phyloP scores from a whole-genome alignment of 2,329 filamentous ascomycete genomes.

The Ceratocystis variospora region DNA sequence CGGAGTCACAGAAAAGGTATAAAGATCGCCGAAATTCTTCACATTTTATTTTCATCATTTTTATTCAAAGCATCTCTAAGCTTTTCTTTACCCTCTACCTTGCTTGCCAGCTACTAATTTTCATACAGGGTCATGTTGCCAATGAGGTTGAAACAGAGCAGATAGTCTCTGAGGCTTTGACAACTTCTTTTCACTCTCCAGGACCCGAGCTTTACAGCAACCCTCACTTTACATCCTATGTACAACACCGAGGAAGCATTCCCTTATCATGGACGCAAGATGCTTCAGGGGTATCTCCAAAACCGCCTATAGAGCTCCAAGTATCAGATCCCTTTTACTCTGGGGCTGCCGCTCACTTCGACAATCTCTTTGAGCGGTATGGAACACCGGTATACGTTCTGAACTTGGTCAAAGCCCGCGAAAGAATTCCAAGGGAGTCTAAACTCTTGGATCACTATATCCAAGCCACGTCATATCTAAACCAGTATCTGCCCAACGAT shows the following conservation, averaged over 20 bases:
- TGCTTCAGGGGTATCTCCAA: conserved; percentile 85
- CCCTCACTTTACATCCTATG: conserved; percentile 86
- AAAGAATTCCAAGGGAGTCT: conserved; percentile 78
- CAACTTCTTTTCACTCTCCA: conserved; percentile 88
- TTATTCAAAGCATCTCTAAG: not conserved
- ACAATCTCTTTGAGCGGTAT: conserved; percentile 86
- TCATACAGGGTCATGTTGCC: conserved; percentile 65
- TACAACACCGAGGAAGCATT: conserved; percentile 93
- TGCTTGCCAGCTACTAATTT: not conserved
- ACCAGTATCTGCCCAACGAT: conserved; percentile 73
- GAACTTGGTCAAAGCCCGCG: conserved; percentile 79
- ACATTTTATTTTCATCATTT: not conserved
- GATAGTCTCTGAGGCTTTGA: conserved; percentile 87
- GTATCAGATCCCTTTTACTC: conserved; percentile 94
- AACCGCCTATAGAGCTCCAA: conserved; percentile 89
- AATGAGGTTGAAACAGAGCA: conserved; percentile 99
- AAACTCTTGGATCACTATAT: conserved; percentile 82
- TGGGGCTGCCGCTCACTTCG: conserved; percentile 84
- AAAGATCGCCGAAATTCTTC: not conserved
- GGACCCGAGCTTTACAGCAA: conserved; percentile 75
- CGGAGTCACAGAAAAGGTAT: conserved; percentile 73
- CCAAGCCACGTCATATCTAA: conserved; percentile 76
- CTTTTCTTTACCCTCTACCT: not conserved
- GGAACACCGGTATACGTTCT: conserved; percentile 83
- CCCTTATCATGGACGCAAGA: conserved; percentile 97